Percentiles rank a stretch among this genome's conserved stretches.
These are phyloP conservation scores for Paramecium octaurelia DNA, from an alignment of 73 alveolate species.

Conservation along the genomic window DNA sequence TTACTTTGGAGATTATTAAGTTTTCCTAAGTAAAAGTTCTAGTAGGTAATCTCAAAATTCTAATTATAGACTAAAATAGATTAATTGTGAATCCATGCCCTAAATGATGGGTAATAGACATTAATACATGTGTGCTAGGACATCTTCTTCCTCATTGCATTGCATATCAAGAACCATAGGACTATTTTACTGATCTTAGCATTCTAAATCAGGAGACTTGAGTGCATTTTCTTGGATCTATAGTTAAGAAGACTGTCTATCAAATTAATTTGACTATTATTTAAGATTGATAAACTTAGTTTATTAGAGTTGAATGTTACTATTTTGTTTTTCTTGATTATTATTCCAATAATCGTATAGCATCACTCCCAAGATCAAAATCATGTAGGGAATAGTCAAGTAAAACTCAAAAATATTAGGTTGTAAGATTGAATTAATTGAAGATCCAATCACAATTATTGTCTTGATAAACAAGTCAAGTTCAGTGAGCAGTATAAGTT, in stretches of 20 bases:
- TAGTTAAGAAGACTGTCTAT: background rate
- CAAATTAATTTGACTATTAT: background rate
- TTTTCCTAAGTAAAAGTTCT: background rate
- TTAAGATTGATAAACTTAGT: background rate
- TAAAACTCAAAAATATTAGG: background rate
- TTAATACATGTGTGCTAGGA: background rate
- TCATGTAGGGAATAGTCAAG: background rate
- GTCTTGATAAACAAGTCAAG: background rate
- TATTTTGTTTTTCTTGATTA: background rate
- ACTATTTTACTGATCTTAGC: background rate
- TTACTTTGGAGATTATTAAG: background rate
- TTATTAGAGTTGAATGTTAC: background rate
- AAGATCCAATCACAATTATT: background rate
- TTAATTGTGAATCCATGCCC: slow-evolving; percentile 50
- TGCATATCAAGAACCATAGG: background rate
- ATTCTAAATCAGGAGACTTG: background rate
- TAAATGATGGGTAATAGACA: background rate
- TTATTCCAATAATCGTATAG: background rate
- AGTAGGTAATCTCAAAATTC: background rate
- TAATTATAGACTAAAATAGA: background rate
- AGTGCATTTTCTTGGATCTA: background rate
- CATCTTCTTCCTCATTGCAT: background rate
- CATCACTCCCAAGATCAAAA: background rate
- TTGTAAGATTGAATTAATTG: background rate
- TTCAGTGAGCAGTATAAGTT: background rate